Percentiles rank a stretch among this genome's conserved stretches.
Conservation (phyloP, 305 asterid genomes). For the Solanum chacoense region DNA sequence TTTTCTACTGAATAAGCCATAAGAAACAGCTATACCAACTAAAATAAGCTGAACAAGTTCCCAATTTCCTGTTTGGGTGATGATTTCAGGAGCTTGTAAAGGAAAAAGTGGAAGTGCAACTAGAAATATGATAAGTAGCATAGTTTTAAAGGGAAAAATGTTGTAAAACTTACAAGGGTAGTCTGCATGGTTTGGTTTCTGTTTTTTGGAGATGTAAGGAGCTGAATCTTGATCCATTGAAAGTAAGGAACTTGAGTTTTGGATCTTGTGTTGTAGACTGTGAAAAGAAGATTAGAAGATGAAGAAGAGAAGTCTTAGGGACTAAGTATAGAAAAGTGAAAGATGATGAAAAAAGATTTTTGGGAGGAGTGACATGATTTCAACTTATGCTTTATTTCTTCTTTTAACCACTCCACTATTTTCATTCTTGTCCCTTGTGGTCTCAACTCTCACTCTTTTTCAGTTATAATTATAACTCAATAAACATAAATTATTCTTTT, state of each 20-base stretch:
- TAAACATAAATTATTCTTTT: no score
- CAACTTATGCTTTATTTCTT: constrained; percentile 28
- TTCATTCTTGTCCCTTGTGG: constrained; percentile 26
- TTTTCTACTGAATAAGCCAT: constrained; percentile 77
- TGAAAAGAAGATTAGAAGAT: constrained; percentile 15
- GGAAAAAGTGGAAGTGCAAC: constrained; percentile 54
- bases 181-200: constrained; percentile 13
- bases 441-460: background rate
- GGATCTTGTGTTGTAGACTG: constrained; percentile 6
- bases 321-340: constrained; percentile 13
- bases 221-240: constrained; percentile 40
- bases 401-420: constrained; percentile 16
- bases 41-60: constrained; percentile 82
- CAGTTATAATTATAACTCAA: background rate
- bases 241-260: background rate
- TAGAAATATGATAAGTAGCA: constrained; percentile 34
- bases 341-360: constrained; percentile 26
- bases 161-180: constrained; percentile 29
- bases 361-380: constrained; percentile 45
- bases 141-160: constrained; percentile 45
- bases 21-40: constrained; percentile 97
- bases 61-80: constrained; percentile 69
- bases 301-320: constrained; percentile 37
- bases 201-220: background rate
- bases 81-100: constrained; percentile 47